Evolutionary conservation across 108 stramenopile species (phyloP).

Genomic region (Epithemia pelagica): DNA sequence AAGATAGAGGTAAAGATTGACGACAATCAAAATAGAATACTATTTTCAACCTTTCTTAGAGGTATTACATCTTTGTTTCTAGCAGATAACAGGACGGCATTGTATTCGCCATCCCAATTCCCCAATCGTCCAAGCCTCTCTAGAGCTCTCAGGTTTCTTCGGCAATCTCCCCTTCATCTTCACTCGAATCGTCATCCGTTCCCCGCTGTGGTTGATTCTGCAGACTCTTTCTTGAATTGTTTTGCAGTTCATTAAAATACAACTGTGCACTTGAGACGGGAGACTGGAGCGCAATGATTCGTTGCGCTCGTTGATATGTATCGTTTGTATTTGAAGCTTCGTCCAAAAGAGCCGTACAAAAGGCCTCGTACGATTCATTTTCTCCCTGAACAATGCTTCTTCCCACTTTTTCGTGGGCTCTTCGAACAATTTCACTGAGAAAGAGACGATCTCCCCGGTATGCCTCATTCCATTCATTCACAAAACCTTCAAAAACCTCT

Average conservation of each 20-base stretch:
- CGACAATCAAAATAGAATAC: no score
- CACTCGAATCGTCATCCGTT: conserved; percentile 55
- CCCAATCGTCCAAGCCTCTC: not conserved
- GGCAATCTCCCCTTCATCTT: conserved; percentile 85
- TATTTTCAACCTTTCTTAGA: no score
- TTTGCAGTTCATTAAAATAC: conserved; percentile 54
- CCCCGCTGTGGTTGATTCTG: conserved; percentile 3
- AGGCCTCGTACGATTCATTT: conserved; percentile 38
- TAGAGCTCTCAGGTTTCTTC: conserved; percentile 62
- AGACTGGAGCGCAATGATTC: conserved; percentile 46
- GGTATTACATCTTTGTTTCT: no score
- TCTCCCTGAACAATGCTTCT: conserved; percentile 22
- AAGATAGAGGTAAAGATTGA: no score
- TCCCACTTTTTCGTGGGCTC: conserved; percentile 16
- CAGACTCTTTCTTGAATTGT: conserved; percentile 1
- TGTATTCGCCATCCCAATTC: no score
- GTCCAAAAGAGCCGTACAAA: conserved; percentile 41
- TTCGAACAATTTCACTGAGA: conserved; percentile 32
- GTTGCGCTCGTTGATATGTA: conserved; percentile 35
- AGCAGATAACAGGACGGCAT: no score
- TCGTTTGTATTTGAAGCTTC: conserved; percentile 42
- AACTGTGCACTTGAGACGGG: conserved; percentile 60
- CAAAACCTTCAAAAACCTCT: conserved; percentile 72
- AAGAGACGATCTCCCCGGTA: conserved; percentile 54
- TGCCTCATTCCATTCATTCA: conserved; percentile 60